Base-by-base conservation (phyloP, 2,329 filamentous ascomycete species). In the Stachybotrys chartarum region DNA sequence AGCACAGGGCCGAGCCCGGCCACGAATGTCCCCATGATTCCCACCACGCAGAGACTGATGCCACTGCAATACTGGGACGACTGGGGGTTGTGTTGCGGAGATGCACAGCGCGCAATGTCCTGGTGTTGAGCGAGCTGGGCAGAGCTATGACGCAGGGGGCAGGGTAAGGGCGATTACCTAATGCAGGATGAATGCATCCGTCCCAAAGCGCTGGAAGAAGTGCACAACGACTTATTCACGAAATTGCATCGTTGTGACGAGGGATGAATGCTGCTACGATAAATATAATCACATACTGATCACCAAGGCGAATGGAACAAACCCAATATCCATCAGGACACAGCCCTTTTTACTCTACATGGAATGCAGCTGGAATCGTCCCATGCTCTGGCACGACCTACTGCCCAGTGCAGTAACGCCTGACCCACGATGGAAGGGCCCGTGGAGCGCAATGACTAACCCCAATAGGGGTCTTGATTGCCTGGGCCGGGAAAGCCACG, bases 1-100 rank as follows among this genome's bases (percentile, higher is more conserved):
- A 65, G 60, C 56, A 71, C 63, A 57, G 65, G 71, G 59, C 68
- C 64, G 58, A 67, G 64, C 57, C 71, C 68, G 59, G 68, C 60
- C 55, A 66, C 66, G 58, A 72, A 66, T 57, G 66, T 66, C 56
- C 67, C 64, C 58, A 60, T 59, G 58, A 14, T 14, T 10, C 35
- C 8, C 10, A 14, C 35, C 8, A 42, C 10, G 8, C 14, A 10
- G 35, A 10, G 35, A 14, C 35, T 14, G 35, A 42, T 42, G 35
- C 4, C 24, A 24, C 2, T 24, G 24, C 24, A 24, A 24, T 24
- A 24, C 24, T 24, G 24, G 24, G 24, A 24, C 24, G 24, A 3
- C 24, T 24, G 24, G 24, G 24, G 24, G 2, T 24, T 24, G 24
- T 24, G 24, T 24, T 24, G 24, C 2, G 4, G 24, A 24, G 24